phyloP scores from a whole-genome alignment of 2,329 filamentous ascomycete genomes.

The Fusarium dlaminii region DNA sequence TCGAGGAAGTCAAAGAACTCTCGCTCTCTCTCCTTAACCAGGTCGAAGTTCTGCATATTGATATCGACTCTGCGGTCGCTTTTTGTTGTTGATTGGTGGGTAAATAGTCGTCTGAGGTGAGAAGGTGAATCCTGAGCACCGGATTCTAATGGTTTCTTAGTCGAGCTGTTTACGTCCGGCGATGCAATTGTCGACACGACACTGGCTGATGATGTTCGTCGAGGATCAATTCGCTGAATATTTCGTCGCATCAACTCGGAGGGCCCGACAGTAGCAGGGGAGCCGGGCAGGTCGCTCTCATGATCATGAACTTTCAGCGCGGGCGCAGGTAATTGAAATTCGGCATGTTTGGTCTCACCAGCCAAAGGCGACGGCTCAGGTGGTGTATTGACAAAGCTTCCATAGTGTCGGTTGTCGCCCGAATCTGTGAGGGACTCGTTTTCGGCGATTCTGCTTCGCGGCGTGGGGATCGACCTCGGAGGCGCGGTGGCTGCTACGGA shows the following conservation, averaged over 20 bases:
- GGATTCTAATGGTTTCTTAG: constrained; percentile 33
- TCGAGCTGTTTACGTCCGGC: neutral
- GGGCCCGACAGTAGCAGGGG: constrained; percentile 38
- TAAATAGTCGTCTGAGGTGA: constrained; percentile 49
- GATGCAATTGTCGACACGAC: constrained; percentile 34
- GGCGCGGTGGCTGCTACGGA: constrained; percentile 20
- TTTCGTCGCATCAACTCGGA: constrained; percentile 26
- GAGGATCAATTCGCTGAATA: constrained; percentile 41
- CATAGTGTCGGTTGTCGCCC: constrained; percentile 58
- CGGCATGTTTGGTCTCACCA: constrained; percentile 36
- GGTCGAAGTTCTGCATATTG: constrained; percentile 59
- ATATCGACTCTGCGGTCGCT: constrained; percentile 51
- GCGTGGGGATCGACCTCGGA: constrained; percentile 33
- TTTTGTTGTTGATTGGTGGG: constrained; percentile 41
- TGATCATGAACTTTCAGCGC: constrained; percentile 55
- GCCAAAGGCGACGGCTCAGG: constrained; percentile 42
- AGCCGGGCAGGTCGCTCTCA: constrained; percentile 25
- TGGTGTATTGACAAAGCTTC: constrained; percentile 61
- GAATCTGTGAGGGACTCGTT: constrained; percentile 53
- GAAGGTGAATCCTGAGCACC: constrained; percentile 41
- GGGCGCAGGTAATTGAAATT: constrained; percentile 64
- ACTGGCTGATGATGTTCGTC: constrained; percentile 50
- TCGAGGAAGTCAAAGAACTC: constrained; percentile 91
- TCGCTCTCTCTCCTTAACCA: constrained; percentile 77
- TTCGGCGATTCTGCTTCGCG: constrained; percentile 44